These are phyloP conservation scores for Jaltomata sinuosa DNA, from an alignment of 257 asterid genomes.

Conservation along the genomic window DNA sequence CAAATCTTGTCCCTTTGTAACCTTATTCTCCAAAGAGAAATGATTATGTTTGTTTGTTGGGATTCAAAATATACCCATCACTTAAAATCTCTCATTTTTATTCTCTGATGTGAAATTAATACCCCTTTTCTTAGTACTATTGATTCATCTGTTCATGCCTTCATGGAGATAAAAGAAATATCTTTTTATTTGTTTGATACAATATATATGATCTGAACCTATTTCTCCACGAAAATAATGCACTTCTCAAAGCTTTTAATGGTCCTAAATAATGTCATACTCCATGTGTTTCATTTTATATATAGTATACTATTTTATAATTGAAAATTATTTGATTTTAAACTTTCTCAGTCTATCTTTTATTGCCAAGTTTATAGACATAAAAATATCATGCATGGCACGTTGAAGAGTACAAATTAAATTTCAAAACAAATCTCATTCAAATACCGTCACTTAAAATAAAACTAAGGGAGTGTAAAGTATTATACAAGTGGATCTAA, in stretches of 20 bases:
- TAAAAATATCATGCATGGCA: no score
- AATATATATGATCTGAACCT: neutral
- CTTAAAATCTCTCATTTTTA: neutral
- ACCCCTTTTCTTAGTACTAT: neutral
- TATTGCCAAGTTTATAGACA: no score
- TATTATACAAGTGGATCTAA: no score
- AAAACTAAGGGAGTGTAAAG: neutral
- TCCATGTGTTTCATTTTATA: neutral
- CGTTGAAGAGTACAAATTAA: neutral
- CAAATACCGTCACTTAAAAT: neutral
- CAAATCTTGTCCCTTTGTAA: neutral
- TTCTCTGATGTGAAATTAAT: neutral
- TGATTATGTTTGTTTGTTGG: conserved; percentile 3
- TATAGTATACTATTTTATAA: no score
- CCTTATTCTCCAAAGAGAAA: neutral
- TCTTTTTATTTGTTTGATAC: neutral
- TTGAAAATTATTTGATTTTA: no score
- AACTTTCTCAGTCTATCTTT: no score
- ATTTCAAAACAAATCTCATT: no score
- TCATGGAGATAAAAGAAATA: neutral
- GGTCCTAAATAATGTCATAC: neutral
- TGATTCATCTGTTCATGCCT: neutral
- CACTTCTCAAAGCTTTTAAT: neutral
- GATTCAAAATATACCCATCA: neutral
- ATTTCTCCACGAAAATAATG: neutral